These are phyloP conservation scores for Aspergillus novofumigatus DNA, from an alignment of 2,329 filamentous ascomycete species.

Conservation along the genomic window DNA sequence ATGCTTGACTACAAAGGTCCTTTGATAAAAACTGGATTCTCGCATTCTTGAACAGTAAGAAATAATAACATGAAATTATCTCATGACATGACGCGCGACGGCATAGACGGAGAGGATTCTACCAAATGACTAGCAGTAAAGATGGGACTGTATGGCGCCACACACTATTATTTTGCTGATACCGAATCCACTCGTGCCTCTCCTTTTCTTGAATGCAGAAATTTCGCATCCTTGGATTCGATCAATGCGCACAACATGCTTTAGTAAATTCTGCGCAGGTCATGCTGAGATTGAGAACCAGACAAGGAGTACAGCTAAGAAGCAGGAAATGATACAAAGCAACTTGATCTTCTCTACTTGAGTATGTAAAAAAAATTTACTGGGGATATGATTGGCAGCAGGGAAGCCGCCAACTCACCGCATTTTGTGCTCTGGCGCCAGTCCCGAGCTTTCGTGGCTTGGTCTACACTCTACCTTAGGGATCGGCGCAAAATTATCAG, in stretches of 20 bases:
- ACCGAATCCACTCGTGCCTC: background rate
- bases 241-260: background rate
- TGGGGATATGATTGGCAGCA: background rate
- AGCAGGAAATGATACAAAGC: background rate
- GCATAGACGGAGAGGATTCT: background rate
- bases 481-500: background rate
- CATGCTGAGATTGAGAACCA: background rate
- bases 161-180: background rate
- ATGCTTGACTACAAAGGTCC: background rate
- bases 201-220: background rate
- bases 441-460: background rate
- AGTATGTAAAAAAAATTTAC: background rate
- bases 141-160: background rate
- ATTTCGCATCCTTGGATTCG: background rate
- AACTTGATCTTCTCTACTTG: background rate
- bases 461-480: background rate
- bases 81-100: background rate
- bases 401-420: background rate
- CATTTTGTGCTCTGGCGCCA: background rate
- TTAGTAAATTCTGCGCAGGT: background rate
- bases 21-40: background rate
- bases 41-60: background rate
- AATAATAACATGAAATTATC: background rate
- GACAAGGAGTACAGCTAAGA: background rate
- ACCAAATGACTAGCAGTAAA: background rate